phyloP scores from a whole-genome alignment of 208 protist species.

The Leishmania martiniquensis region DNA sequence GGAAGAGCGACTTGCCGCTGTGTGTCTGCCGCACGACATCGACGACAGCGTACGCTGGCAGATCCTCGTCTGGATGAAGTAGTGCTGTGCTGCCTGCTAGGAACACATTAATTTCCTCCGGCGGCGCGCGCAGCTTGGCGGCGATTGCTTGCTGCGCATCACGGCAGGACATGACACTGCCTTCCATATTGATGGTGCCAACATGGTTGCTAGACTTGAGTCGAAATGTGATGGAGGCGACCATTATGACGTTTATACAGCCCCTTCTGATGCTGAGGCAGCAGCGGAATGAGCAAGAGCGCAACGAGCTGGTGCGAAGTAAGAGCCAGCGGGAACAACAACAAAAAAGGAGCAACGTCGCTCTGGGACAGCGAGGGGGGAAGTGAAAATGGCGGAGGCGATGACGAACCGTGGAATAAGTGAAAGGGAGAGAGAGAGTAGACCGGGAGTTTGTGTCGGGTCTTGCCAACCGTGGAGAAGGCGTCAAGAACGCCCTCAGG shows the following conservation, averaged over 20 bases:
- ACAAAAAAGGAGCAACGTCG: background rate
- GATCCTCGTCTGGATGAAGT: conserved; percentile 79
- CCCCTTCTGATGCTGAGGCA: background rate
- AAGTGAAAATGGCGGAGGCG: background rate
- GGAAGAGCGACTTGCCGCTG: conserved; percentile 24
- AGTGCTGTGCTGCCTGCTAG: conserved; percentile 65
- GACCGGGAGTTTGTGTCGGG: background rate
- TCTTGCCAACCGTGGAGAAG: background rate
- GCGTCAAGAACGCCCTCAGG: background rate
- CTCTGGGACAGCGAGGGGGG: background rate
- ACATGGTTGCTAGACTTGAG: conserved; percentile 82
- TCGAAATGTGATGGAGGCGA: conserved; percentile 82
- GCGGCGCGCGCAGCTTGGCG: conserved; percentile 57
- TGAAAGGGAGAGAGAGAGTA: background rate
- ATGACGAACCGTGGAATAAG: background rate
- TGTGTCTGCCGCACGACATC: conserved; percentile 76
- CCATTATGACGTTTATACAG: conserved; percentile 25
- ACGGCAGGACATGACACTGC: conserved; percentile 65
- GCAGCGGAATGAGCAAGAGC: too few species aligned
- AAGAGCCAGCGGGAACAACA: background rate
- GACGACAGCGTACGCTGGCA: conserved; percentile 76
- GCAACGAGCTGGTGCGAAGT: too few species aligned
- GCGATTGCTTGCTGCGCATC: conserved; percentile 79
- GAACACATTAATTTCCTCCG: conserved; percentile 83
- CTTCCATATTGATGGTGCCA: conserved; percentile 74